Percentiles rank a stretch among this genome's conserved stretches.
These are phyloP conservation scores for Choiromyces venosus DNA, from an alignment of 495 filamentous ascomycete genomes.

Conservation along the genomic window DNA sequence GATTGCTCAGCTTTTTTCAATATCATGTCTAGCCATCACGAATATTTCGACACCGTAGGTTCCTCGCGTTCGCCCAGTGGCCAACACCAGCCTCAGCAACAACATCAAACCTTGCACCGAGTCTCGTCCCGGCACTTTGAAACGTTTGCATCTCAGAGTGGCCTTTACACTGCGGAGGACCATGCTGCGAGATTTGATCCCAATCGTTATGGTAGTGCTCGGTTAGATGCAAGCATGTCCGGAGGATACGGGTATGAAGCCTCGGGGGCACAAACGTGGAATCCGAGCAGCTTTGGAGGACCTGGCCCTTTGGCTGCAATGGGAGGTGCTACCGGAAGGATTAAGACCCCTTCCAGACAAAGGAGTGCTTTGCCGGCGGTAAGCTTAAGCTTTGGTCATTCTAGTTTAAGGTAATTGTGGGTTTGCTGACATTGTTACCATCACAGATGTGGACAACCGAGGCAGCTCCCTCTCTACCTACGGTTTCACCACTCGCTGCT, in stretches of 20 bases:
- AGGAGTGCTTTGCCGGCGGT: slow-evolving; percentile 57
- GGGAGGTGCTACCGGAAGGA: slow-evolving; percentile 53
- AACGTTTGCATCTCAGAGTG: slow-evolving; percentile 56
- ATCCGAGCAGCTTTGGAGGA: slow-evolving; percentile 53
- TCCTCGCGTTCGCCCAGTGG: slow-evolving; percentile 44
- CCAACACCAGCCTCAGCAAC: slow-evolving; percentile 52
- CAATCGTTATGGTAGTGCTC: slow-evolving; percentile 54
- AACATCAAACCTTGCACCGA: slow-evolving; percentile 59
- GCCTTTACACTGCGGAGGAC: slow-evolving; percentile 57
- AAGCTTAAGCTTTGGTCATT: slow-evolving; percentile 39
- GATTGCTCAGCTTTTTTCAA: neutral
- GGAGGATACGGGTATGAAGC: slow-evolving; percentile 57
- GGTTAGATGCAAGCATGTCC: slow-evolving; percentile 49
- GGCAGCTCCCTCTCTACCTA: slow-evolving; percentile 50
- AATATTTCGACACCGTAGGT: slow-evolving; percentile 48
- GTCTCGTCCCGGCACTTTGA: slow-evolving; percentile 64
- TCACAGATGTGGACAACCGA: slow-evolving; percentile 58
- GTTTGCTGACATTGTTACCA: slow-evolving; percentile 22
- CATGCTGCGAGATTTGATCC: slow-evolving; percentile 57
- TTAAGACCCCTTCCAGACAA: slow-evolving; percentile 54
- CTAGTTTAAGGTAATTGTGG: neutral
- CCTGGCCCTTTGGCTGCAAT: slow-evolving; percentile 52
- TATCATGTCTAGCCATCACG: slow-evolving; percentile 40
- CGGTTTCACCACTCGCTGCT: slow-evolving; percentile 49
- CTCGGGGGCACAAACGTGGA: slow-evolving; percentile 63